Conservation (phyloP, 306 rosid genomes). For the Myrica gale region DNA sequence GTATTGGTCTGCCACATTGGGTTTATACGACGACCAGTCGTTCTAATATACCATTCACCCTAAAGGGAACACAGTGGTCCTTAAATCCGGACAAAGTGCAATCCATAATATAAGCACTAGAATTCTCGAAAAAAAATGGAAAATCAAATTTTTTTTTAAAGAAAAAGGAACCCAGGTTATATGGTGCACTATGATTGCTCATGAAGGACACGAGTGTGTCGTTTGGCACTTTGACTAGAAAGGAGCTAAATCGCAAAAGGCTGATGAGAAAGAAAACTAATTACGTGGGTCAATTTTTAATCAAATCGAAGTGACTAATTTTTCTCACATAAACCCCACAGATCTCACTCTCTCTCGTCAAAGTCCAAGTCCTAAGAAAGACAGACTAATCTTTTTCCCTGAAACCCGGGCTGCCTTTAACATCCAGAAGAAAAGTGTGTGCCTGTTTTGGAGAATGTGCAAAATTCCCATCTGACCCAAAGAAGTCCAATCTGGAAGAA, state of each 20-base stretch:
- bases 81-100: no score
- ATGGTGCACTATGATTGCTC: constrained; percentile 9
- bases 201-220: constrained; percentile 35
- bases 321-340: constrained; percentile 38
- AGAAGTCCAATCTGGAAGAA: constrained; percentile 10
- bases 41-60: no score
- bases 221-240: constrained; percentile 30
- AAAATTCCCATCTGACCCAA: constrained; percentile 24
- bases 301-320: constrained; percentile 25
- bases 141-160: no score
- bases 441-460: constrained; percentile 63
- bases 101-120: background rate
- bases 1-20: constrained; percentile 36
- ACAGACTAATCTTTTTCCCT: background rate
- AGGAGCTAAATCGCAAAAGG: constrained; percentile 39
- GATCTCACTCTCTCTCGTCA: background rate
- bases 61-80: no score
- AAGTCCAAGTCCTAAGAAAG: background rate
- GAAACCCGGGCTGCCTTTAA: background rate
- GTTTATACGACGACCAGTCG: background rate
- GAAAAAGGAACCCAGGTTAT: background rate
- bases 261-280: constrained; percentile 6
- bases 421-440: background rate
- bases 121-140: background rate
- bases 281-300: constrained; percentile 44